Base-by-base conservation (phyloP, 2,329 filamentous ascomycete species). In the Aspergillus eucalypticola region DNA sequence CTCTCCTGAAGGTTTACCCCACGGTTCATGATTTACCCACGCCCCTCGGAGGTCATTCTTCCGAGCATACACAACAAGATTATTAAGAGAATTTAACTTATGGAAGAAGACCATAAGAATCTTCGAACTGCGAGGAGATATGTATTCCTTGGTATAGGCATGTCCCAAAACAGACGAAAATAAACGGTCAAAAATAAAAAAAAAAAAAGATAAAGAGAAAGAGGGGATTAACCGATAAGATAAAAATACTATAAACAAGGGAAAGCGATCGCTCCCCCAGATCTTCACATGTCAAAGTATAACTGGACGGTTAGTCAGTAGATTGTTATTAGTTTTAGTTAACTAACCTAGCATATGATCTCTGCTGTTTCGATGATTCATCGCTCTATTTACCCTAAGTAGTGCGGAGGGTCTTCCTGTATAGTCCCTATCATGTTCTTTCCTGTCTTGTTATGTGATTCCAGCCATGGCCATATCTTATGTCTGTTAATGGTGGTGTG, bases 11-110 rank as follows among this genome's bases (percentile, higher is more conserved):
- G 38, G 19, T 39, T 55, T 55, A 44, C 53, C 53, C 53, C 53
- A 64, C 59, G 65, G 65, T 56, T 61, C 54, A 64, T 61, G 32
- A 46, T 62, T 67, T 67, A 66, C 50, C 64, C 62, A 62, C 46
- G 54, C 53, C 59, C 11, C 5, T 2, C 58, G 50, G 39, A 35
- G 49, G 54, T 58, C 39, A n/a, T 46, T 59, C 54, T 54, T 60
- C 54, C 59, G 57, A 23, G 15, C 23, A 25, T 25, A 35, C 32
- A 35, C 15, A 35, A 35, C 4, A 5, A 35, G 19, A 17, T 48
- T 48, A 44, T 44, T 44, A 44, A 23, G n/a, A 21, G 10, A 23
- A 23, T 3, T 2, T 1, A 35, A 10, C 13, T 23, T 44, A 44
- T 44, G 41, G 15, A 15, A 25, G 3, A 8, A 35, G 2, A 21